A percentile compares a stretch with the other conserved stretches of the same genome.
phyloP scores from a whole-genome alignment of 768 basidiomycete species.

The Pleurotus giganteus region DNA sequence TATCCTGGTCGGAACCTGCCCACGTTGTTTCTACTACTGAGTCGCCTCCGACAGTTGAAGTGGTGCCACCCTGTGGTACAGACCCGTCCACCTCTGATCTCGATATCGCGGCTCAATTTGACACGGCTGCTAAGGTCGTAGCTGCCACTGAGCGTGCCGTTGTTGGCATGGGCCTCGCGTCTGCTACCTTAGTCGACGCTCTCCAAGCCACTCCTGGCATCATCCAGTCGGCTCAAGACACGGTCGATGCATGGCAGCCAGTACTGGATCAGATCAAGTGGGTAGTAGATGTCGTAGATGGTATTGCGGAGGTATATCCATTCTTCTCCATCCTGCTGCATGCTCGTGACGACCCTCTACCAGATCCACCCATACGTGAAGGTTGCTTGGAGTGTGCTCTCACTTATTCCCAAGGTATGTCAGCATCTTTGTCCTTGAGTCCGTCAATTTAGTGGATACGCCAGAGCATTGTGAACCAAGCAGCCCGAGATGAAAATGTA shows the following conservation, averaged over 20 bases:
- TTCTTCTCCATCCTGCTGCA: background rate
- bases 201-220: too few species aligned
- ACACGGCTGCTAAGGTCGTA: too few species aligned
- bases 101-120: too few species aligned
- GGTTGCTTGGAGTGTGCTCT: background rate
- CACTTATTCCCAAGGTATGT: background rate
- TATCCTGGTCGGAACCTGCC: too few species aligned
- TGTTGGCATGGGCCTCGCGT: background rate
- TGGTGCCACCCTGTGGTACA: too few species aligned
- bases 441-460: too few species aligned
- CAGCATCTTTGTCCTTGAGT: background rate
- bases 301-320: background rate
- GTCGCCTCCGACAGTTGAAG: too few species aligned
- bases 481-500: background rate
- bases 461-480: background rate
- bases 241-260: background rate
- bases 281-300: background rate
- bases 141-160: too few species aligned
- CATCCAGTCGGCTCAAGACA: too few species aligned
- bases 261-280: background rate
- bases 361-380: background rate
- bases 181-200: background rate
- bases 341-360: background rate
- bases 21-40: too few species aligned
- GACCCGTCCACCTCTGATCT: too few species aligned